Evolutionary conservation across 2,329 filamentous ascomycete genomes (phyloP).

Genomic region (Talaromyces sp.): DNA sequence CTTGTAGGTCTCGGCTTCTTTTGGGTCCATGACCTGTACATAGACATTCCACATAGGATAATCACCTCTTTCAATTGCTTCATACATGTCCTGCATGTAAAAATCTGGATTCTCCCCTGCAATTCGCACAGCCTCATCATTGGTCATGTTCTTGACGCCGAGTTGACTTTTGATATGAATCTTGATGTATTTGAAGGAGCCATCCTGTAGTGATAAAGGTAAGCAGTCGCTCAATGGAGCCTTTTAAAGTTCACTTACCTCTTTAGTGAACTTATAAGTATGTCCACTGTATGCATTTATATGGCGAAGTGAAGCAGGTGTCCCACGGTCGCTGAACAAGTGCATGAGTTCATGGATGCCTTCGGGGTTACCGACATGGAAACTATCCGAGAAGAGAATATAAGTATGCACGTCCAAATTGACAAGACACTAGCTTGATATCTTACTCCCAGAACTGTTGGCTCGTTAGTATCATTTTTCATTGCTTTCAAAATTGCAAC

Average conservation of each 20-base stretch:
- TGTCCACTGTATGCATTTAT: constrained; percentile 65
- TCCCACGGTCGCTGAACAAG: constrained; percentile 62
- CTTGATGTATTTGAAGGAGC: constrained; percentile 61
- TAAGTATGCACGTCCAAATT: not conserved
- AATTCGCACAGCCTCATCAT: constrained; percentile 51
- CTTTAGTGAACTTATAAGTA: constrained; percentile 61
- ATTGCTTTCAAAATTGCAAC: not conserved
- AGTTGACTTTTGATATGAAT: constrained; percentile 45
- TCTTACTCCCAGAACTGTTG: constrained; percentile 30
- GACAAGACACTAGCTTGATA: too few species aligned
- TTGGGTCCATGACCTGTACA: constrained; percentile 54
- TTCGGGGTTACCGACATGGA: constrained; percentile 58
- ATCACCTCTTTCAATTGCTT: constrained; percentile 57
- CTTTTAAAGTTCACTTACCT: not conserved
- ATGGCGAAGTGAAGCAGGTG: constrained; percentile 57
- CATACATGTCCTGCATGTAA: constrained; percentile 58
- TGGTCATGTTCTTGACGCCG: constrained; percentile 53
- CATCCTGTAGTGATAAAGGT: constrained; percentile 39
- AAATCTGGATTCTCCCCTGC: constrained; percentile 57
- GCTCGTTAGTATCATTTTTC: not conserved
- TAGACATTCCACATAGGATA: constrained; percentile 56
- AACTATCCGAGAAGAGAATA: constrained; percentile 25
- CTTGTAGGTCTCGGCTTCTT: constrained; percentile 48
- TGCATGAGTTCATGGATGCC: constrained; percentile 59
- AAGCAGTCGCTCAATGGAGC: not conserved